phyloP scores from a whole-genome alignment of 2,329 filamentous ascomycete genomes.

The Rhynchosporium agropyri region DNA sequence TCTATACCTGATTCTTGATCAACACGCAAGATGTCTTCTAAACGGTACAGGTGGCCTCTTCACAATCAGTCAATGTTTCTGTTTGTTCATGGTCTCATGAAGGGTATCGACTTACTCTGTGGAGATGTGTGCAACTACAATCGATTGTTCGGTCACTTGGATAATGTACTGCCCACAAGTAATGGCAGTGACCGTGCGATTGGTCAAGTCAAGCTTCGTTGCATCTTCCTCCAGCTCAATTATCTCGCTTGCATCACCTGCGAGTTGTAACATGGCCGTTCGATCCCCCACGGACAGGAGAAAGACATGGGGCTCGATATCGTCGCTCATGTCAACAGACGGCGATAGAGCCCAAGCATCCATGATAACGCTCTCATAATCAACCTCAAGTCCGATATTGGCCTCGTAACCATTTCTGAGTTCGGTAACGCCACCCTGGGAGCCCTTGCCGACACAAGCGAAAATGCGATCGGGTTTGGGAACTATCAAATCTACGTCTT shows the following conservation, averaged over 20 bases:
- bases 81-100: neutral
- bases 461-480: slow-evolving; percentile 61
- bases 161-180: slow-evolving; percentile 47
- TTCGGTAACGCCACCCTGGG: slow-evolving; percentile 66
- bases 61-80: slow-evolving; percentile 19
- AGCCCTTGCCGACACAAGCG: slow-evolving; percentile 65
- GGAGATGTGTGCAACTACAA: slow-evolving; percentile 30
- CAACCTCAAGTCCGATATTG: slow-evolving; percentile 61
- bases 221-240: slow-evolving; percentile 47
- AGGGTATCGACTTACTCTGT: slow-evolving; percentile 29
- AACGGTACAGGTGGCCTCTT: slow-evolving; percentile 24
- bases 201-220: slow-evolving; percentile 54
- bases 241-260: slow-evolving; percentile 51
- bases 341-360: slow-evolving; percentile 56
- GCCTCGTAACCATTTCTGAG: slow-evolving; percentile 71
- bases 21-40: slow-evolving; percentile 25
- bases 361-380: slow-evolving; percentile 52
- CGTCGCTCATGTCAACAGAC: slow-evolving; percentile 21
- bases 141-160: slow-evolving; percentile 56
- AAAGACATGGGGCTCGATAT: slow-evolving; percentile 33
- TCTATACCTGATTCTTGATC: slow-evolving; percentile 12
- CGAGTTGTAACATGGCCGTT: slow-evolving; percentile 48
- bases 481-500: slow-evolving; percentile 33
- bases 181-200: slow-evolving; percentile 54
- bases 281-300: slow-evolving; percentile 38